Base-by-base conservation (phyloP, 2,329 filamentous ascomycete genomes). In the Coniochaeta sp. region DNA sequence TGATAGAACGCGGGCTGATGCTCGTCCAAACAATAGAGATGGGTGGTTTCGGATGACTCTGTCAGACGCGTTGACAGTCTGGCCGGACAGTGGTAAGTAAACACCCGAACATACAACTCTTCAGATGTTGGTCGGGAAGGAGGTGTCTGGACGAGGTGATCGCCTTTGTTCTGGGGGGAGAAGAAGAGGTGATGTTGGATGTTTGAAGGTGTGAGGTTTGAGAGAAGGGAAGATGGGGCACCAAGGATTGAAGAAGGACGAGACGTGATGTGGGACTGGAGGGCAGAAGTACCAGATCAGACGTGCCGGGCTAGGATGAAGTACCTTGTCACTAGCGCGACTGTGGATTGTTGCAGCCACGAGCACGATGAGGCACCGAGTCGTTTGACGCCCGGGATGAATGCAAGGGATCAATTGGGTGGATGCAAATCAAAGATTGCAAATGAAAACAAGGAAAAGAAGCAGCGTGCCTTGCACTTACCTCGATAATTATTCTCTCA, bases 111-210 rank as follows among this genome's bases (percentile, higher is more conserved):
- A 28, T n/a, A 26, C 5, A 16, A 48, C n/a, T 48, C 24, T 12
- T 26, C 2, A 3, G 52, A n/a, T n/a, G 35, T 51, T 20, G 50
- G 46, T 22, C 53, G 52, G 54, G 53, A 51, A 38, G 52, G 59
- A 45, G 56, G 56, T 56, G 54, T 56, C 52, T 54, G 49, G 52
- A 57, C 51, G 56, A 47, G 30, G 40, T 31, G 33, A 47, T 57
- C 58, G 45, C 38, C 38, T 48, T 58, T 59, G 58, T 60, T 61
- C 63, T 60, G 60, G 58, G 58, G 57, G 59, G 49, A n/a, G 56
- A 57, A 12, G 18, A 26, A n/a, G 22, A 26, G 24, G 24, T 48
- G 45, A 31, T 48, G 57, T 53, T 63, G 58, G 59, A n/a, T 60
- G 55, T 18, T 31, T 16, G 45, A 48, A 14, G 9, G 9, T 9